phyloP scores from a whole-genome alignment of 768 basidiomycete genomes.

The Amanita exitialis region DNA sequence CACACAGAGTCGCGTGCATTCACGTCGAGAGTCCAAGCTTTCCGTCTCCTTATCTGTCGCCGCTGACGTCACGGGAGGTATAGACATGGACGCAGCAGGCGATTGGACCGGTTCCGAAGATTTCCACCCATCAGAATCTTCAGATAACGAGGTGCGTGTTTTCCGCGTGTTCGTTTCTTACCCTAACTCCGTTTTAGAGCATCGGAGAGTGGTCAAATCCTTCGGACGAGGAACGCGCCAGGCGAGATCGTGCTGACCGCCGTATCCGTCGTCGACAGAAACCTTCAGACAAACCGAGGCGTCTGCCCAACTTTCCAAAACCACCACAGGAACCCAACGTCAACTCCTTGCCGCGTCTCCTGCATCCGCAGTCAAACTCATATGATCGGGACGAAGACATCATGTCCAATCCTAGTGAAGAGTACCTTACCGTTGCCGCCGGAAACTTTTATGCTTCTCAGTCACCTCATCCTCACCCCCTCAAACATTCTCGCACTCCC shows the following conservation, averaged over 20 bases:
- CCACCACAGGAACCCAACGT: constrained; percentile 49
- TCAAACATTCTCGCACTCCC: constrained; percentile 55
- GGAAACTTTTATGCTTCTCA: constrained; percentile 33
- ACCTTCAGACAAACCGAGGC: constrained; percentile 53
- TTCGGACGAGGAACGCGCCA: constrained; percentile 80
- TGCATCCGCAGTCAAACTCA: constrained; percentile 14
- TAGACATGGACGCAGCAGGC: constrained; percentile 34
- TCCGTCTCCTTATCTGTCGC: constrained; percentile 59
- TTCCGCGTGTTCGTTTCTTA: constrained; percentile 8
- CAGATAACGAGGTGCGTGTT: constrained; percentile 59
- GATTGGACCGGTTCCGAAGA: constrained; percentile 88
- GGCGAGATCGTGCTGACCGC: constrained; percentile 54
- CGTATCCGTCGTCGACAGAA: constrained; percentile 44
- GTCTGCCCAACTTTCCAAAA: constrained; percentile 71
- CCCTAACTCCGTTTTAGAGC: constrained; percentile 34
- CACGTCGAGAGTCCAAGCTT: constrained; percentile 57
- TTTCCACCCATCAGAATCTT: constrained; percentile 33
- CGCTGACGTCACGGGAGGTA: constrained; percentile 21
- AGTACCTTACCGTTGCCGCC: constrained; percentile 34
- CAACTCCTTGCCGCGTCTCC: constrained; percentile 11
- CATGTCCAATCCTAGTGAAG: constrained; percentile 80
- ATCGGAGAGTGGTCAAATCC: constrained; percentile 89
- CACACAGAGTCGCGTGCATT: constrained; percentile 45
- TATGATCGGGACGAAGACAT: constrained; percentile 45
- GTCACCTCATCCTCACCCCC: constrained; percentile 42